Evolutionary conservation across 345 rosid genomes (phyloP).

Genomic region (Sonneratia alba): DNA sequence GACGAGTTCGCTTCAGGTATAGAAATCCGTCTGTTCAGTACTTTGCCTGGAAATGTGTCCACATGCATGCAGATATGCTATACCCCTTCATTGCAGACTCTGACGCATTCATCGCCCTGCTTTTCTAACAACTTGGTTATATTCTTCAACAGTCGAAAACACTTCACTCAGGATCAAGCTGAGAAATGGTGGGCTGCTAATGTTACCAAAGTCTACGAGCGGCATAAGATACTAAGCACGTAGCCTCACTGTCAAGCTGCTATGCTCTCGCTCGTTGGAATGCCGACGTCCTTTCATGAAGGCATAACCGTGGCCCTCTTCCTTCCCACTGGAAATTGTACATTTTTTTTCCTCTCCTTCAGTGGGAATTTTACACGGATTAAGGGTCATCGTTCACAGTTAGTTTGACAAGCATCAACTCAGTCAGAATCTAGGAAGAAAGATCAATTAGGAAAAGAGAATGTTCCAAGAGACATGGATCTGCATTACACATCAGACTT

Average conservation of each 20-base stretch:
- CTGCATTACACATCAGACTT: background rate
- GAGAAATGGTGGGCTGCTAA: slow-evolving; percentile 93
- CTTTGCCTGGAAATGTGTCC: too few species aligned
- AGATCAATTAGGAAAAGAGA: background rate
- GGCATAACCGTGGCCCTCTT: slow-evolving; percentile 10
- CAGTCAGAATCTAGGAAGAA: background rate
- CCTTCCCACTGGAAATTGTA: slow-evolving; percentile 31
- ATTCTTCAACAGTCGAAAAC: slow-evolving; percentile 46
- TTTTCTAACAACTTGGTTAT: background rate
- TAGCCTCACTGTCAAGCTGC: slow-evolving; percentile 4
- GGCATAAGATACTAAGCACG: slow-evolving; percentile 31
- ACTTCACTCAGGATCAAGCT: slow-evolving; percentile 65
- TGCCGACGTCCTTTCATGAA: slow-evolving; percentile 4
- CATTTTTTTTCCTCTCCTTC: slow-evolving; percentile 12
- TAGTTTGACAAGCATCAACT: background rate
- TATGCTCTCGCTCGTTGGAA: background rate
- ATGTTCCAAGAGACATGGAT: background rate
- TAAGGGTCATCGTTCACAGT: slow-evolving; percentile 3
- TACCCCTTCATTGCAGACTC: too few species aligned
- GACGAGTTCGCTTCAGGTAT: slow-evolving; percentile 84
- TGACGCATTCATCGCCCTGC: too few species aligned
- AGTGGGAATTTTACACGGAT: slow-evolving; percentile 19
- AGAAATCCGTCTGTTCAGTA: background rate
- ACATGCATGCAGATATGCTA: too few species aligned
- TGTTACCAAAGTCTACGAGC: slow-evolving; percentile 48